Conservation (phyloP, 2,329 filamentous ascomycete species). For the Neofusicoccum sp. region DNA sequence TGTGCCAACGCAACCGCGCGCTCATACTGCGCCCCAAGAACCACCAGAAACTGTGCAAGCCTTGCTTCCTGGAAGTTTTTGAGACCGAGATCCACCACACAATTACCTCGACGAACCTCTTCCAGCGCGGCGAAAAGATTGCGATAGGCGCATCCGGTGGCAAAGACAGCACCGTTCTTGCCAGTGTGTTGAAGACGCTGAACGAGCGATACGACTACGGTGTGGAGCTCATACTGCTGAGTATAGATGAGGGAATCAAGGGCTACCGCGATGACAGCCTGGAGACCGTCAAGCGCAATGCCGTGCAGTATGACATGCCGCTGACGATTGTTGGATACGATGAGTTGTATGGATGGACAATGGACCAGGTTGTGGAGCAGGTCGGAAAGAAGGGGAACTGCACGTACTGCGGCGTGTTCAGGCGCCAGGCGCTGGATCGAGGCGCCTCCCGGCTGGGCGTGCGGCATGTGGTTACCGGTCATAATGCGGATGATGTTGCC, state of each 20-base stretch:
- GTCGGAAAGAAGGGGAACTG: constrained; percentile 98
- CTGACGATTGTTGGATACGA: constrained; percentile 90
- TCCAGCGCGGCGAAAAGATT: constrained; percentile 77
- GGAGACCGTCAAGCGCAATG: constrained; percentile 94
- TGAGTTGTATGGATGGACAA: constrained; percentile 96
- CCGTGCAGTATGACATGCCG: constrained; percentile 84
- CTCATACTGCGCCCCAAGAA: constrained; percentile 94
- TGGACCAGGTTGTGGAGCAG: constrained; percentile 96
- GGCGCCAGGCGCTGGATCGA: constrained; percentile 87
- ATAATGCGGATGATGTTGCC: constrained; percentile 96
- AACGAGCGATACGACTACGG: constrained; percentile 89
- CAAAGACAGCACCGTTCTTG: constrained; percentile 95
- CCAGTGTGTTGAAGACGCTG: constrained; percentile 88
- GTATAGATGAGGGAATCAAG: constrained; percentile 95
- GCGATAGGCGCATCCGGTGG: constrained; percentile 96
- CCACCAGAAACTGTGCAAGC: constrained; percentile 85
- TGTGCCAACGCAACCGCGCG: constrained; percentile 74
- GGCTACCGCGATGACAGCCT: constrained; percentile 95
- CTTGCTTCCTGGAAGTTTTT: constrained; percentile 83
- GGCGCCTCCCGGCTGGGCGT: constrained; percentile 86
- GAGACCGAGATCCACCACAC: constrained; percentile 94
- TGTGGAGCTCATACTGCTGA: constrained; percentile 79
- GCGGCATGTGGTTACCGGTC: constrained; percentile 90
- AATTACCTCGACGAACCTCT: constrained; percentile 77
- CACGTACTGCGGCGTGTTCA: constrained; percentile 97